Percentiles rank a stretch among this genome's conserved stretches.
Conservation (phyloP, 352 stramenopile genomes). For the Phytophthora nicotianae region DNA sequence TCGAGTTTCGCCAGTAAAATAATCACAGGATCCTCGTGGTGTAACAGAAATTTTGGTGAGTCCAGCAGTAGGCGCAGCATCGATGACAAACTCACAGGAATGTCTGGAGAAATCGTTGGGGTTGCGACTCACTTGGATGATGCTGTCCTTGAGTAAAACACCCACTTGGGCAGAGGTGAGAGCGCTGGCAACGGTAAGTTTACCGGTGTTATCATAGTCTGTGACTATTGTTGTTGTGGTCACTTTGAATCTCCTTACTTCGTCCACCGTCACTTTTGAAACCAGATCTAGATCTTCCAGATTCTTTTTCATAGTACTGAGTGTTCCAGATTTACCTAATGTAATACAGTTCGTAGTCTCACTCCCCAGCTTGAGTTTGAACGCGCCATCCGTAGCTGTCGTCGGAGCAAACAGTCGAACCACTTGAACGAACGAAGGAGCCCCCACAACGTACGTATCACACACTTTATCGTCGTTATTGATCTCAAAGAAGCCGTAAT, state of each 20-base stretch:
- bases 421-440: conserved; percentile 65
- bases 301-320: conserved; percentile 41
- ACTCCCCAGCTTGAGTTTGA: conserved; percentile 58
- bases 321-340: conserved; percentile 29
- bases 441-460: conserved; percentile 70
- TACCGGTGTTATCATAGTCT: conserved; percentile 32
- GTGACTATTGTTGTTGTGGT: conserved; percentile 45
- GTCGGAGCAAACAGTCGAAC: conserved; percentile 72
- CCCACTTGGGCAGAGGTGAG: conserved; percentile 42
- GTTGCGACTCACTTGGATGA: conserved; percentile 79
- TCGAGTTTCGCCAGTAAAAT: conserved; percentile 52
- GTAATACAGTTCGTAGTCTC: conserved; percentile 63
- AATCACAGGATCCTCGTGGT: conserved; percentile 31
- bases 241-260: conserved; percentile 69
- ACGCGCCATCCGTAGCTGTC: conserved; percentile 59
- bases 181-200: conserved; percentile 42
- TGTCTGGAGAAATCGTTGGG: conserved; percentile 70
- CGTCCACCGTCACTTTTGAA: conserved; percentile 50
- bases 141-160: conserved; percentile 33
- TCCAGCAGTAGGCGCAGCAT: conserved; percentile 9
- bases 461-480: conserved; percentile 57
- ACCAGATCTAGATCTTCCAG: conserved; percentile 56
- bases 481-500: conserved; percentile 63
- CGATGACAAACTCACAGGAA: conserved; percentile 62
- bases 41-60: conserved; percentile 43